Percentiles rank a stretch among this genome's conserved stretches.
Conservation (phyloP, 768 basidiomycete genomes). For the Lactarius pseudohatsudake region DNA sequence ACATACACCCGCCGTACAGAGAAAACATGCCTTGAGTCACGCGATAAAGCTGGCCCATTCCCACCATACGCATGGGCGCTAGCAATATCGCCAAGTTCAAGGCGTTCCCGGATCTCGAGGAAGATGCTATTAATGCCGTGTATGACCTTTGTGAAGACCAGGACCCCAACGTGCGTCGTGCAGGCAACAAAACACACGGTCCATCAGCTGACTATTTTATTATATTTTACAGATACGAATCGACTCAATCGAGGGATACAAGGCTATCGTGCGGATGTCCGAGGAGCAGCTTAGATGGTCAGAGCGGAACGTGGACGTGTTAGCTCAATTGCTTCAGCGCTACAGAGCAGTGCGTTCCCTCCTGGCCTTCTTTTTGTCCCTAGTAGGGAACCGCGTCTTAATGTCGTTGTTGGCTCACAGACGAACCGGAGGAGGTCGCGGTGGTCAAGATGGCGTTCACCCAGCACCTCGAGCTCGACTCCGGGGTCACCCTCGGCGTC, state of each 20-base stretch:
- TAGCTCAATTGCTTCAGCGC: slow-evolving; percentile 53
- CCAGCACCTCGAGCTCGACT: slow-evolving; percentile 64
- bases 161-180: not conserved
- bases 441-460: slow-evolving; percentile 60
- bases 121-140: no score
- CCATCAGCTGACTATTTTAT: not conserved
- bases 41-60: no score
- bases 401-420: slow-evolving; percentile 29
- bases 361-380: not conserved
- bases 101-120: no score
- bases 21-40: no score
- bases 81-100: no score
- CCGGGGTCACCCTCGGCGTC: slow-evolving; percentile 59
- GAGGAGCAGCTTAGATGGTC: slow-evolving; percentile 55
- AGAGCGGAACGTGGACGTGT: slow-evolving; percentile 70
- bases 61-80: no score
- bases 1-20: no score
- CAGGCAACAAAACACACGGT: not conserved
- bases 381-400: not conserved
- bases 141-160: no score
- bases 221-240: slow-evolving; percentile 54
- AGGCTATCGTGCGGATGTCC: slow-evolving; percentile 54
- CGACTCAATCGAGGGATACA: slow-evolving; percentile 49
- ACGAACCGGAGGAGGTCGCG: slow-evolving; percentile 63
- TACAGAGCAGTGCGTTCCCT: slow-evolving; percentile 62